A percentile compares a stretch with the other conserved stretches of the same genome.
phyloP scores from a whole-genome alignment of 2,329 filamentous ascomycete genomes.

The Chrysoporthe deuterocubensis region DNA sequence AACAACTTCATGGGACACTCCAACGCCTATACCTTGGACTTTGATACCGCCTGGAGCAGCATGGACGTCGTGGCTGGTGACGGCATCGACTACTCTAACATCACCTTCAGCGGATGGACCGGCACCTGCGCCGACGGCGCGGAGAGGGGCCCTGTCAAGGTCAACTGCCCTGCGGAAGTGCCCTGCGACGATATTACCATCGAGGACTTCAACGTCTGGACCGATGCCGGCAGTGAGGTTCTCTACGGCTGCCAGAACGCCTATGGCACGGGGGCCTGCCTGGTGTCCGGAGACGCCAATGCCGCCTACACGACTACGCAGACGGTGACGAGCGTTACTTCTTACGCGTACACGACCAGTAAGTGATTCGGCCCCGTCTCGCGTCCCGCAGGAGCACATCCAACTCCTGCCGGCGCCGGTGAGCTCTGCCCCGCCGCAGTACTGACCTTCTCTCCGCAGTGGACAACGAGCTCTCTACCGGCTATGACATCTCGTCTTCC shows the following conservation, averaged over 20 bases:
- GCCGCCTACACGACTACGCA: constrained; percentile 30
- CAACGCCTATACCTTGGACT: constrained; percentile 62
- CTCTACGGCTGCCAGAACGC: constrained; percentile 29
- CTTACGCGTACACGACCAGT: constrained; percentile 31
- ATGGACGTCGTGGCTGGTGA: constrained; percentile 41
- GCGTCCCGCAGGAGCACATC: neutral
- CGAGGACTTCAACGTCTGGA: constrained; percentile 57
- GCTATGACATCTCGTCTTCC: constrained; percentile 19
- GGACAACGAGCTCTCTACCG: constrained; percentile 26
- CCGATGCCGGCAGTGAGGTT: constrained; percentile 46
- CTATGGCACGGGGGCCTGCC: constrained; percentile 31
- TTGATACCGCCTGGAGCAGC: constrained; percentile 55
- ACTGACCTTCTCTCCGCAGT: constrained; percentile 6
- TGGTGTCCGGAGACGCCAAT: constrained; percentile 23
- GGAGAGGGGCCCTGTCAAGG: constrained; percentile 55
- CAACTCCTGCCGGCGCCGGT: too few relatives aligned
- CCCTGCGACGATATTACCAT: constrained; percentile 59
- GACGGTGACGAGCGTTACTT: constrained; percentile 28
- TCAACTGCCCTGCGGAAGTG: constrained; percentile 52
- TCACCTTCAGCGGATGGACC: constrained; percentile 60
- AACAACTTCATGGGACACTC: constrained; percentile 64
- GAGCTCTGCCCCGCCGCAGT: neutral
- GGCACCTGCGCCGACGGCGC: constrained; percentile 55
- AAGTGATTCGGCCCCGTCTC: neutral
- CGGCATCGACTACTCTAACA: constrained; percentile 56